These are phyloP conservation scores for Verticillium isaacii DNA, from an alignment of 2,329 filamentous ascomycete genomes.

Conservation along the genomic window DNA sequence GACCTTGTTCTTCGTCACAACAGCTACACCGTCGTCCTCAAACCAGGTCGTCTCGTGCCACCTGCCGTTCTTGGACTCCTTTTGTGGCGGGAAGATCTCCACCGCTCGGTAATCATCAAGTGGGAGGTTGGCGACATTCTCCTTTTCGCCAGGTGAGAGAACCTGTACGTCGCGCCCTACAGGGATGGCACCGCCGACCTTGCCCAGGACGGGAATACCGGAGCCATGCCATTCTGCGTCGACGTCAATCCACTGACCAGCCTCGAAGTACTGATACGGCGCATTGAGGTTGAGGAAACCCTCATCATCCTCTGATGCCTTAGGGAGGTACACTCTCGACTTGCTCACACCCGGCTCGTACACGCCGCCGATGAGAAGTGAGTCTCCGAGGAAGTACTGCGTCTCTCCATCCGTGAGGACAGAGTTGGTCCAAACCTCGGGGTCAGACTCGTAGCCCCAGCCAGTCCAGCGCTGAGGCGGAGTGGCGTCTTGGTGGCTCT, in stretches of 20 bases:
- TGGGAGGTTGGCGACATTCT: constrained; percentile 31
- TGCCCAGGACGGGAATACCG: constrained; percentile 32
- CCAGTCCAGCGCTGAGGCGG: constrained; percentile 70
- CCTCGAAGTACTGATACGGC: constrained; percentile 51
- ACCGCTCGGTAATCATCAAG: constrained; percentile 36
- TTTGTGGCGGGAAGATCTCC: constrained; percentile 35
- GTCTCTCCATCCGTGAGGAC: constrained; percentile 57
- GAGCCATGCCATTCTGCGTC: constrained; percentile 37
- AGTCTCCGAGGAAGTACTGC: constrained; percentile 70
- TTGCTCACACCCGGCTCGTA: constrained; percentile 53
- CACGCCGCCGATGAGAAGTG: constrained; percentile 61
- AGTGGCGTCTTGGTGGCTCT: constrained; percentile 54
- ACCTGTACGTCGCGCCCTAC: constrained; percentile 31
- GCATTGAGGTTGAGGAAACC: constrained; percentile 60
- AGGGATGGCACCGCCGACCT: constrained; percentile 33
- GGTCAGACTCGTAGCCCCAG: constrained; percentile 65
- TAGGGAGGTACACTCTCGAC: constrained; percentile 59
- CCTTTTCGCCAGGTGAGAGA: constrained; percentile 26
- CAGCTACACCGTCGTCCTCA: constrained; percentile 32
- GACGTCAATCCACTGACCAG: constrained; percentile 33
- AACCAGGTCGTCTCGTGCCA: constrained; percentile 26
- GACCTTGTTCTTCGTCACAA: constrained; percentile 22
- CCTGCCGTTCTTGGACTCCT: constrained; percentile 11
- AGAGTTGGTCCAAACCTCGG: constrained; percentile 58
- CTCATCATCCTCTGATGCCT: constrained; percentile 43